Evolutionary conservation across 495 filamentous ascomycete species (phyloP).

Genomic region (Darksidea phi): DNA sequence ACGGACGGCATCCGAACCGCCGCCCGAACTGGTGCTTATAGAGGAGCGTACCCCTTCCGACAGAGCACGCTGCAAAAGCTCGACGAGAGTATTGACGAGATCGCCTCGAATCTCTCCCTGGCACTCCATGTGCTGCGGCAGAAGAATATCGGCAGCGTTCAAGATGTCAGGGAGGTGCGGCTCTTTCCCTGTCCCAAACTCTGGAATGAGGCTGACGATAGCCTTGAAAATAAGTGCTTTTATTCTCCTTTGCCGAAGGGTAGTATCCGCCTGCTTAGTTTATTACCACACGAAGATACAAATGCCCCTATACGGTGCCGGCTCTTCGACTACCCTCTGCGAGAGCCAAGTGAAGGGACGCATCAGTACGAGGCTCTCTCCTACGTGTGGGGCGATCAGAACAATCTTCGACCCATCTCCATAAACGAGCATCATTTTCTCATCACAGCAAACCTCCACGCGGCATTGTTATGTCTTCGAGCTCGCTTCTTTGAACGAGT

Average conservation of each 20-base stretch:
- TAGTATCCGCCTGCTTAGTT: slow-evolving; percentile 9
- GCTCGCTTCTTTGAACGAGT: background rate
- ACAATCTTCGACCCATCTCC: background rate
- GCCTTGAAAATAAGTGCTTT: too few species aligned
- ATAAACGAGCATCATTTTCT: background rate
- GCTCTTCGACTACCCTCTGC: slow-evolving; percentile 5
- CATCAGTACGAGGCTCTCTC: slow-evolving; percentile 15
- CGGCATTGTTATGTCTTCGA: background rate
- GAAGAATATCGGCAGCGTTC: too few species aligned
- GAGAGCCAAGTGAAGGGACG: background rate
- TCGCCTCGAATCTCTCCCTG: too few species aligned
- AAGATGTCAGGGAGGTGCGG: too few species aligned
- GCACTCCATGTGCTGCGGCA: too few species aligned
- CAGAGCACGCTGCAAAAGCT: too few species aligned
- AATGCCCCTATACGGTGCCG: background rate
- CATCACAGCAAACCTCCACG: background rate
- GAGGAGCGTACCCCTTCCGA: too few species aligned
- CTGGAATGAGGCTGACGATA: too few species aligned
- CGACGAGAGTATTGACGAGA: too few species aligned
- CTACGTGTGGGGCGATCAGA: slow-evolving; percentile 8
- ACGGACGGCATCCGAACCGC: too few species aligned
- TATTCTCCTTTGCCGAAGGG: background rate
- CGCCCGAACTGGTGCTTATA: too few species aligned
- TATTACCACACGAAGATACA: background rate
- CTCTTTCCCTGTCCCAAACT: too few species aligned